Evolutionary conservation across 805 yeast species (phyloP), one percentile per base, ranked within the genome.

Genomic region (Candida tallmaniae): DNA sequence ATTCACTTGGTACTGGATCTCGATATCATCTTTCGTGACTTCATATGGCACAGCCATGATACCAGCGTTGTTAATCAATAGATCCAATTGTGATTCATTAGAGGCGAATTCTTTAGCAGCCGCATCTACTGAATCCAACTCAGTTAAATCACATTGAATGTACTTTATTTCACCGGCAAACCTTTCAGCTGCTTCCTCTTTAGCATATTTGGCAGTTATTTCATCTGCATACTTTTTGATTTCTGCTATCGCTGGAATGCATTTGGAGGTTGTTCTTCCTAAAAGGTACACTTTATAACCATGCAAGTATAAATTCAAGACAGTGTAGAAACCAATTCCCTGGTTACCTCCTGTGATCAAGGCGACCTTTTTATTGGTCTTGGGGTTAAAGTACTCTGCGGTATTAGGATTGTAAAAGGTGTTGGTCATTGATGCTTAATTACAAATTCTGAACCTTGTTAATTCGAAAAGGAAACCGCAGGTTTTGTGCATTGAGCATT

Each of bases 61-160:
- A 1, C 71, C 70, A 4, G 70, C 71, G 45, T 65, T 65, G 39
- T 59, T 59, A 32, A 65, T 52, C 31, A 65, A 54, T 18, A 63
- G 32, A 31, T 65, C 58, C 20, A 65, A 42, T 17, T 45, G 42
- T 1, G 42, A 31, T 39, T 64, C 71, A 8, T 42, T 39, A 11
- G 32, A 23, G 9, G 29, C 21, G 30, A 64, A 57, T 6, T 39
- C 45, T 3, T 45, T 40, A 5, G 58, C 65, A 2, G 61, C 62
- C 6, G 31, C 35, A 8, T 38, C 51, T n/a, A 60, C 54, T 1
- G 58, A 46, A 6, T 37, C 33, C 12, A 60, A 42, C 39, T 50
- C 73, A 17, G 73, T 46, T 36, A 83, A 58, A 52, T 83, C 89
- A 35, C 77, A 47, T 34, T 76, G 73, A 9, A 82, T 42, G 40